Conservation (phyloP, 164 flowering plant species). For the Chloranthus sessilifolius region DNA sequence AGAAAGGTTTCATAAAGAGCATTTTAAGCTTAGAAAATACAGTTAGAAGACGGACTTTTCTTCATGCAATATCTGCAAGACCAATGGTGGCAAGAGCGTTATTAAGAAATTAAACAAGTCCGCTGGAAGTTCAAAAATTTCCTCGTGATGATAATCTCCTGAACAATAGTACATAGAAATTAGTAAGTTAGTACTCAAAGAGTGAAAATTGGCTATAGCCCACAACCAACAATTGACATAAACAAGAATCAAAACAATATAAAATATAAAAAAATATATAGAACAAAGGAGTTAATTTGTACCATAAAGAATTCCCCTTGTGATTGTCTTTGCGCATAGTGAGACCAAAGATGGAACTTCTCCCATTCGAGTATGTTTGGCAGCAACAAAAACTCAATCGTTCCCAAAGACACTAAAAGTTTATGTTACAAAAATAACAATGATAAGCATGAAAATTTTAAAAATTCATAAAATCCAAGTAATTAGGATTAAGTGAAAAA, state of each 20-base stretch:
- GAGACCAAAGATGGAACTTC: slow-evolving; percentile 29
- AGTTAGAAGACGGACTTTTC: slow-evolving; percentile 28
- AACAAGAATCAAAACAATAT: background rate
- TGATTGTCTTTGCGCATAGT: slow-evolving; percentile 27
- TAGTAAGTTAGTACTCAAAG: background rate
- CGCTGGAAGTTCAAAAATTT: slow-evolving; percentile 48
- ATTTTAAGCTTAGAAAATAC: too few relatives aligned
- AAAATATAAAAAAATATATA: background rate
- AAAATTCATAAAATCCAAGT: too few relatives aligned
- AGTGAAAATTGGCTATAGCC: background rate
- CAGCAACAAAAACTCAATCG: background rate
- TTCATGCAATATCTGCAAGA: slow-evolving; percentile 44
- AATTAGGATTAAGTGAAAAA: too few relatives aligned
- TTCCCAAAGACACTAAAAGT: too few relatives aligned
- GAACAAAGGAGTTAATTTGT: background rate
- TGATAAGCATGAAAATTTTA: too few relatives aligned
- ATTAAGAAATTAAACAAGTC: slow-evolving; percentile 44
- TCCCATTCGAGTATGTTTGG: slow-evolving; percentile 16
- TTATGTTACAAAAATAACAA: too few relatives aligned
- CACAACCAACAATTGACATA: background rate
- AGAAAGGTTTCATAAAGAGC: too few relatives aligned
- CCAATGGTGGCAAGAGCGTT: slow-evolving; percentile 39
- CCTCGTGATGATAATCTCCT: slow-evolving; percentile 37
- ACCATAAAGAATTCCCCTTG: slow-evolving; percentile 28
- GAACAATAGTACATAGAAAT: slow-evolving; percentile 7